Conservation (phyloP, 169 alveolate species). For the Eimeria falciformis region DNA sequence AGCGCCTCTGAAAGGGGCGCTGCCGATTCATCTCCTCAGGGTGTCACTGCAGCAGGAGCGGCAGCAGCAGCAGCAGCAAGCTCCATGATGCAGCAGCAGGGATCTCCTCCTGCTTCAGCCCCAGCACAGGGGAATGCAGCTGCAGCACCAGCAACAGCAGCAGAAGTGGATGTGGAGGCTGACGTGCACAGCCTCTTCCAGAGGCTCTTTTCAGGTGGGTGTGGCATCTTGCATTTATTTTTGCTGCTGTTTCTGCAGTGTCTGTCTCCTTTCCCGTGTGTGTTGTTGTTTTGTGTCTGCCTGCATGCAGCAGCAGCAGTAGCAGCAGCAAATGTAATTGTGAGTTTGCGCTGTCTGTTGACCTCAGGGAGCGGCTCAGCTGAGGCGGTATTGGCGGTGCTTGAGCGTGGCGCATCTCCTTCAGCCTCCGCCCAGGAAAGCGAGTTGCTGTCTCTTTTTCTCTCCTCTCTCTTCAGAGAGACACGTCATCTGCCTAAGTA, state of each 20-base stretch:
- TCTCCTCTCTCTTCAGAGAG: conserved; percentile 81
- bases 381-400: not conserved
- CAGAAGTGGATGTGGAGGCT: conserved; percentile 34
- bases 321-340: not conserved
- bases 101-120: not conserved
- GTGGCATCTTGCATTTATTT: not conserved
- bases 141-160: not conserved
- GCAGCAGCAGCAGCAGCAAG: conserved; percentile 1
- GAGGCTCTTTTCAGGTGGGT: conserved; percentile 24
- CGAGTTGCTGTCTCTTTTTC: not conserved
- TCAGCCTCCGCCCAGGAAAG: not conserved
- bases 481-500: conserved; percentile 83
- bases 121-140: conserved; percentile 19
- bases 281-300: not conserved
- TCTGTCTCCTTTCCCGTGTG: not conserved
- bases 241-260: not conserved
- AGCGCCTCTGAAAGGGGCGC: conserved; percentile 24
- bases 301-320: not conserved
- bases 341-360: not conserved
- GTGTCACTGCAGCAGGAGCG: conserved; percentile 15
- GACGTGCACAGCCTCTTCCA: conserved; percentile 31
- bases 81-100: not conserved
- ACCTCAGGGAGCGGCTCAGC: conserved; percentile 35
- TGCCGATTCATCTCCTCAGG: conserved; percentile 3
- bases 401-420: not conserved